These are phyloP conservation scores for Xerocomus minutiporus DNA, from an alignment of 1,284 basidiomycete genomes.

Conservation along the genomic window DNA sequence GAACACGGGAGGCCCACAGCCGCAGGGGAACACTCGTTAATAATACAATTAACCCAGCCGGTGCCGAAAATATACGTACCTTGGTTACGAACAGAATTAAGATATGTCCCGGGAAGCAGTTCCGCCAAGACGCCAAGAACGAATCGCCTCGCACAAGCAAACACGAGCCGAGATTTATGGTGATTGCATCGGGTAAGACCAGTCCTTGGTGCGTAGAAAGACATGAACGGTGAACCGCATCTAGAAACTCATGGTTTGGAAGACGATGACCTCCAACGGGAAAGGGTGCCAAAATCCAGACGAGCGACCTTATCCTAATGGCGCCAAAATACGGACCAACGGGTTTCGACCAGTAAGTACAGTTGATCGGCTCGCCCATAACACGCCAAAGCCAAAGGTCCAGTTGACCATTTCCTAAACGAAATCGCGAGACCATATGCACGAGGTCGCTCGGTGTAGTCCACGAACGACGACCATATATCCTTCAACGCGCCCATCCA, in stretches of 20 bases:
- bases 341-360: constrained; percentile 40
- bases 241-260: constrained; percentile 21
- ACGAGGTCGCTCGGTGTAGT: constrained; percentile 41
- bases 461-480: constrained; percentile 38
- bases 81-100: constrained; percentile 11
- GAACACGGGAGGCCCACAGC: constrained; percentile 14
- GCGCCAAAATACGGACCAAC: constrained; percentile 34
- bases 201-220: constrained; percentile 13
- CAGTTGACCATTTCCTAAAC: constrained; percentile 38
- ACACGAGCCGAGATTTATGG: constrained; percentile 2
- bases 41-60: constrained; percentile 1
- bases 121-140: neutral
- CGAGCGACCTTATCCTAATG: constrained; percentile 31
- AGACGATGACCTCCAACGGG: constrained; percentile 13
- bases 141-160: constrained; percentile 7
- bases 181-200: constrained; percentile 8
- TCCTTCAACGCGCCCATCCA: constrained; percentile 59
- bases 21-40: constrained; percentile 11
- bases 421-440: constrained; percentile 41
- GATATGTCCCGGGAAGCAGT: neutral
- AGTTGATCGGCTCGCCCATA: constrained; percentile 37
- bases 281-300: constrained; percentile 28
- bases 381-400: constrained; percentile 37
- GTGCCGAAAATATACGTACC: constrained; percentile 13
- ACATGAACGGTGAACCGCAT: constrained; percentile 3